Percentiles rank a stretch among this genome's conserved stretches.
phyloP scores from a whole-genome alignment of 768 basidiomycete species.

The Pisolithus tinctorius region DNA sequence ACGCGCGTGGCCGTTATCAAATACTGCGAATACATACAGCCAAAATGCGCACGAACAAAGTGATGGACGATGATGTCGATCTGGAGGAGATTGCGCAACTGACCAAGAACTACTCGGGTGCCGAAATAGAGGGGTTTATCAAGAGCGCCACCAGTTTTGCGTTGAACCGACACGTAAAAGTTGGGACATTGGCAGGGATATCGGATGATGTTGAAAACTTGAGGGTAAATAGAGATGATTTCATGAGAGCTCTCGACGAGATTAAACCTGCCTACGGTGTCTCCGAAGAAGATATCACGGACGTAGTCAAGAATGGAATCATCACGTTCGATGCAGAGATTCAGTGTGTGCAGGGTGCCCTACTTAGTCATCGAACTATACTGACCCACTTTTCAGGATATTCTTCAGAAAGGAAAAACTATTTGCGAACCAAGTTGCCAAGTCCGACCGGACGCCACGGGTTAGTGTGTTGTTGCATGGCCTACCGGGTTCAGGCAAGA shows the following conservation, averaged over 20 bases:
- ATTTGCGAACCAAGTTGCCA: constrained; percentile 90
- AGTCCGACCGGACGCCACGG: constrained; percentile 83
- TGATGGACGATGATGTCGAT: constrained; percentile 86
- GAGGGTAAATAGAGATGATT: constrained; percentile 80
- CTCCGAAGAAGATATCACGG: constrained; percentile 89
- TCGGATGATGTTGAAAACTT: constrained; percentile 94
- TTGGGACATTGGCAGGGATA: constrained; percentile 95
- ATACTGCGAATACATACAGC: constrained; percentile 93
- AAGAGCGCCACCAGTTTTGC: constrained; percentile 99
- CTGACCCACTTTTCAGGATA: constrained; percentile 46
- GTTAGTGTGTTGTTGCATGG: constrained; percentile 90
- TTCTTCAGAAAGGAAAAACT: constrained; percentile 80
- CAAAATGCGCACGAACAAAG: constrained; percentile 88
- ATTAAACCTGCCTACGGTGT: constrained; percentile 97
- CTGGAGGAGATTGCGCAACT: constrained; percentile 68
- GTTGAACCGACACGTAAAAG: constrained; percentile 95
- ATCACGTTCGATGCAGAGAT: constrained; percentile 74
- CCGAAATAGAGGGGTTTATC: constrained; percentile 91
- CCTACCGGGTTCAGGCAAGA: constrained; percentile 88
- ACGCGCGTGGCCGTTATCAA: constrained; percentile 86
- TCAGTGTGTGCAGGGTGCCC: constrained; percentile 45
- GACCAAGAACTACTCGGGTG: constrained; percentile 98
- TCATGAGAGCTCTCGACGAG: constrained; percentile 86
- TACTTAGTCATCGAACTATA: background rate
- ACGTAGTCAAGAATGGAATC: constrained; percentile 94